phyloP scores from a whole-genome alignment of 225 moss, liverwort and hornwort genomes.

The Neckera pumila region DNA sequence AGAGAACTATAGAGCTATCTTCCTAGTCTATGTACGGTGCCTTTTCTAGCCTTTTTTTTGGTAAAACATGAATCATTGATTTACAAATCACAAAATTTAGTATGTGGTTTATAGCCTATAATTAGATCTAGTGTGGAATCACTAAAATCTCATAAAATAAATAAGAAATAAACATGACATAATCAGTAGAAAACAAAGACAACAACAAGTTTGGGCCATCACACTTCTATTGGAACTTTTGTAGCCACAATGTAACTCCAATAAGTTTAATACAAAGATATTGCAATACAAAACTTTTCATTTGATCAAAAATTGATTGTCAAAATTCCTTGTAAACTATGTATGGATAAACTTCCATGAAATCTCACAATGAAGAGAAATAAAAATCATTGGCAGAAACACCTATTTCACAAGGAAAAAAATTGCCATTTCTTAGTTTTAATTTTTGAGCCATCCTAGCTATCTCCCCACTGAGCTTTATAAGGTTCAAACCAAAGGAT shows the following conservation, averaged over 20 bases:
- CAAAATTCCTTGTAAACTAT: neutral
- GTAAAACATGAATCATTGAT: neutral
- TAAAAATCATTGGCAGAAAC: neutral
- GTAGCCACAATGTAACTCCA: rapidly evolving
- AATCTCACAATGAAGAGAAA: neutral
- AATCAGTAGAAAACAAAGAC: neutral
- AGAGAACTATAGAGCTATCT: neutral
- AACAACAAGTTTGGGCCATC: neutral
- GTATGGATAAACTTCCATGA: neutral
- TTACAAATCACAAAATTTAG: neutral
- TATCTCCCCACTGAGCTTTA: neutral
- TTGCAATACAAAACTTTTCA: rapidly evolving
- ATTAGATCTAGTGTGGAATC: neutral
- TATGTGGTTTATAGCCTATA: neutral
- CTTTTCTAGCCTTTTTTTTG: neutral
- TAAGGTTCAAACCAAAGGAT: neutral
- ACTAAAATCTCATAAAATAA: neutral
- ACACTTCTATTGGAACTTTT: too few relatives aligned
- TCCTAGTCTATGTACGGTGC: neutral
- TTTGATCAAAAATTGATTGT: neutral
- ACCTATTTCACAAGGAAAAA: neutral
- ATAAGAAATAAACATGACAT: neutral
- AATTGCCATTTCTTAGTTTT: neutral
- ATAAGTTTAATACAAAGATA: neutral
- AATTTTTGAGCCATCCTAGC: neutral